Conservation (phyloP, 306 rosid species). For the Pterocarpus macrocarpus region DNA sequence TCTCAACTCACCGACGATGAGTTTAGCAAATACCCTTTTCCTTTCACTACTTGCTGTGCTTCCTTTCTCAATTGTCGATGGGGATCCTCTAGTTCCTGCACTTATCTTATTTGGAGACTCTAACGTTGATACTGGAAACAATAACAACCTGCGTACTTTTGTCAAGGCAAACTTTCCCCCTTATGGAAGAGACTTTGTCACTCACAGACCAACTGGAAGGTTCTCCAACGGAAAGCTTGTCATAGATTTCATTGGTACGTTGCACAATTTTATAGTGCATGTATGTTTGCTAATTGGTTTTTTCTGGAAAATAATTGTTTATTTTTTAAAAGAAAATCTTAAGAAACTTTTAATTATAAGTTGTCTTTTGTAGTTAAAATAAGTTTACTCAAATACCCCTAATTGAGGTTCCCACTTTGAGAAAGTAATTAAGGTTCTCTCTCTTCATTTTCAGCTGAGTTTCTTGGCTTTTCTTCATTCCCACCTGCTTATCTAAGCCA, state of each 20-base stretch:
- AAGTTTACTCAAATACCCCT: too few species aligned
- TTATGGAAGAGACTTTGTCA: slow-evolving; percentile 75
- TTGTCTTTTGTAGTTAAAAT: too few species aligned
- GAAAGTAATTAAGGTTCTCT: neutral
- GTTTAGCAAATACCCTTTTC: slow-evolving; percentile 42
- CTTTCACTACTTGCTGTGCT: slow-evolving; percentile 45
- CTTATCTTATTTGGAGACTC: slow-evolving; percentile 73
- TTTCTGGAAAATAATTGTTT: too few species aligned
- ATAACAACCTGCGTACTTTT: slow-evolving; percentile 58
- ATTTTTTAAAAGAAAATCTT: neutral
- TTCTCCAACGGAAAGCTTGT: slow-evolving; percentile 78
- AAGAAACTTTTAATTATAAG: neutral
- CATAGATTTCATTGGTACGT: slow-evolving; percentile 65
- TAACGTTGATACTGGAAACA: slow-evolving; percentile 70
- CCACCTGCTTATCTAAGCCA: slow-evolving; percentile 72
- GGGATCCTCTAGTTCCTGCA: slow-evolving; percentile 73
- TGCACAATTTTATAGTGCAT: too few species aligned
- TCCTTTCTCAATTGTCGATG: slow-evolving; percentile 45
- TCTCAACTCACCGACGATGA: slow-evolving; percentile 36
- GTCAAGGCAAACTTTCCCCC: slow-evolving; percentile 71
- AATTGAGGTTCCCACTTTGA: too few species aligned
- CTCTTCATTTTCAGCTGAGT: slow-evolving; percentile 58
- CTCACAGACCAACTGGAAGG: slow-evolving; percentile 70
- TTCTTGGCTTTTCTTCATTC: slow-evolving; percentile 67
- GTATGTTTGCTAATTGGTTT: too few species aligned